A percentile compares a stretch with the other conserved stretches of the same genome.
Evolutionary conservation across 1,284 basidiomycete species (phyloP).

Genomic region (Athelia sp.): DNA sequence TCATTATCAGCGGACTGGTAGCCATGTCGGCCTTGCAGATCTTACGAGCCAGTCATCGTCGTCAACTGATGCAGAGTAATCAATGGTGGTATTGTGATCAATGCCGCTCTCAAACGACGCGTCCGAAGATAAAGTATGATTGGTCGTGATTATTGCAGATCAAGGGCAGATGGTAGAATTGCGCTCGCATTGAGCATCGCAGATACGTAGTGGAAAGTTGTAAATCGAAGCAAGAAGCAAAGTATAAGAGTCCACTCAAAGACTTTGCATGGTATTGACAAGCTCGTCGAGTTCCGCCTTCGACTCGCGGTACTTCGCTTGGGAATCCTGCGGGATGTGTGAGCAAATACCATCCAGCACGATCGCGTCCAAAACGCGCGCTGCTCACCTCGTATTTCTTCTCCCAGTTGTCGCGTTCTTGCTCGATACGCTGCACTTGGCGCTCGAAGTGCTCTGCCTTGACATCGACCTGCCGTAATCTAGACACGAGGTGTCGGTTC

Average conservation of each 20-base stretch:
- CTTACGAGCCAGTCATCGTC: too few relatives aligned
- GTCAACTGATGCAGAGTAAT: too few relatives aligned
- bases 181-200: too few relatives aligned
- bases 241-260: constrained; percentile 37
- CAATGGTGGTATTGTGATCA: too few relatives aligned
- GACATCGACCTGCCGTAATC: constrained; percentile 95
- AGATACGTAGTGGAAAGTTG: too few relatives aligned
- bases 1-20: too few relatives aligned
- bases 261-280: constrained; percentile 74
- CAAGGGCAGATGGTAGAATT: too few relatives aligned
- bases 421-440: constrained; percentile 82
- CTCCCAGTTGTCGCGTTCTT: constrained; percentile 93
- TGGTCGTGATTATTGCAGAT: too few relatives aligned
- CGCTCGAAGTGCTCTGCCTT: constrained; percentile 99
- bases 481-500: constrained; percentile 28
- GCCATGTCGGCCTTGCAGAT: too few relatives aligned
- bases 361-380: constrained; percentile 4
- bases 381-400: constrained; percentile 83
- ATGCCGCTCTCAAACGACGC: too few relatives aligned
- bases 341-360: constrained; percentile 2
- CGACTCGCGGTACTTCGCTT: constrained; percentile 70
- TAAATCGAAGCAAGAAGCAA: too few relatives aligned
- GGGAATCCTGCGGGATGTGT: constrained; percentile 53
- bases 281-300: constrained; percentile 90
- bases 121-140: too few relatives aligned